Conservation (phyloP, 441 rosid genomes). For the Dalechampia spathulata region DNA sequence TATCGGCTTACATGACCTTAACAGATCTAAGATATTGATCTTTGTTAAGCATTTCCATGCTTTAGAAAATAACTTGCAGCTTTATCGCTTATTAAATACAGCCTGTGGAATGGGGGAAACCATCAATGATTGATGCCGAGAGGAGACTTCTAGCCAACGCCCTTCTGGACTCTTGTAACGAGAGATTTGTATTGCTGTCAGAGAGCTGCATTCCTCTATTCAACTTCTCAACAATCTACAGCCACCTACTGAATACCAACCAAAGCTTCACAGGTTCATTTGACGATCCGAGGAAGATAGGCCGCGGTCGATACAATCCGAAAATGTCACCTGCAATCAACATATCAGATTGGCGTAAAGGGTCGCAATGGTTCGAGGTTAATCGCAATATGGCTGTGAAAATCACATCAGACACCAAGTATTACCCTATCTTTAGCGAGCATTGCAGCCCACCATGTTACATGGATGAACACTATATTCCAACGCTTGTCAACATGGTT, state of each 20-base stretch:
- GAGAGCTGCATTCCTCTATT: constrained; percentile 76
- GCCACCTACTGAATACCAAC: constrained; percentile 43
- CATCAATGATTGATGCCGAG: constrained; percentile 84
- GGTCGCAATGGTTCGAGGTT: constrained; percentile 82
- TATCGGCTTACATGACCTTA: background rate
- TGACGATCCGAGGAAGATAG: constrained; percentile 69
- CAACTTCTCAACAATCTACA: constrained; percentile 64
- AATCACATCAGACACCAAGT: constrained; percentile 50
- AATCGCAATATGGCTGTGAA: constrained; percentile 50
- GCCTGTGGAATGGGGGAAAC: constrained; percentile 75
- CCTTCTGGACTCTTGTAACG: constrained; percentile 59
- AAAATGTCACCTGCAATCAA: constrained; percentile 64
- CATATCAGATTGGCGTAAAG: constrained; percentile 76
- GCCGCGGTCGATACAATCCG: constrained; percentile 66
- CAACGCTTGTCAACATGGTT: constrained; percentile 56
- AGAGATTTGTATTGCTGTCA: constrained; percentile 66
- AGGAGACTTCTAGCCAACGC: constrained; percentile 76
- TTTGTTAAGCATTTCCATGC: background rate
- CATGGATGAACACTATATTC: constrained; percentile 80
- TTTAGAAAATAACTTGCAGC: too few relatives aligned
- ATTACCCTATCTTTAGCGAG: constrained; percentile 44
- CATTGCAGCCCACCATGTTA: constrained; percentile 74
- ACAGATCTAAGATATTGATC: background rate
- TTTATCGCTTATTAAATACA: constrained; percentile 20
- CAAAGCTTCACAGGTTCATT: constrained; percentile 61